Percentiles rank a stretch among this genome's conserved stretches.
Conservation (phyloP, 78 protist genomes). For the Chrysochromulina tobinii region DNA sequence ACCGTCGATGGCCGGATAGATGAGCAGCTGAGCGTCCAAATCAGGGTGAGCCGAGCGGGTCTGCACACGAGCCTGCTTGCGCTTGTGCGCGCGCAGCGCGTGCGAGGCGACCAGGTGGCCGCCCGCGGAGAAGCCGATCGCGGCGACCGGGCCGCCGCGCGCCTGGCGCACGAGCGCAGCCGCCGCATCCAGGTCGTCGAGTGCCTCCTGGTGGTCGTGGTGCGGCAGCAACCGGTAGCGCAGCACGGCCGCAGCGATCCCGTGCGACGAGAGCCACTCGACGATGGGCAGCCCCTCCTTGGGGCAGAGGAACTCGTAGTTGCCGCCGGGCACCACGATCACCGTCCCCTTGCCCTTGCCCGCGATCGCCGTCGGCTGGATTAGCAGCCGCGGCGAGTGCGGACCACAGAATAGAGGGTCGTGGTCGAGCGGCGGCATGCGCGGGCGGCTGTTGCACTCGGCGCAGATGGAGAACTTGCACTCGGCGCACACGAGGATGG, state of each 20-base stretch:
- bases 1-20: background rate
- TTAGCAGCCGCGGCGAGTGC: background rate
- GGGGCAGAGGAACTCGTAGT: background rate
- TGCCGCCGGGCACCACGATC: background rate
- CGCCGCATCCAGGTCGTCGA: background rate
- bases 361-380: background rate
- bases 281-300: background rate
- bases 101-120: background rate
- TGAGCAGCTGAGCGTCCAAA: background rate
- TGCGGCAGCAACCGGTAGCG: background rate
- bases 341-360: background rate
- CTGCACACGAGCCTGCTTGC: too few species aligned
- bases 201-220: background rate
- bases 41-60: too few species aligned
- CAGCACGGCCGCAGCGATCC: background rate
- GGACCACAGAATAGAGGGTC: background rate
- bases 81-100: background rate
- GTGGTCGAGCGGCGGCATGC: background rate
- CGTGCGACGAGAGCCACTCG: background rate
- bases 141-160: background rate
- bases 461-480: background rate
- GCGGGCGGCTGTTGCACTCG: background rate
- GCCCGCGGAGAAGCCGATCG: slow-evolving; percentile 1
- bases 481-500: background rate
- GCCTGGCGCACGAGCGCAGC: background rate